Evolutionary conservation across 257 asterid genomes (phyloP), one percentile per base, ranked within the genome.

Genomic region (Eustoma russellianum): DNA sequence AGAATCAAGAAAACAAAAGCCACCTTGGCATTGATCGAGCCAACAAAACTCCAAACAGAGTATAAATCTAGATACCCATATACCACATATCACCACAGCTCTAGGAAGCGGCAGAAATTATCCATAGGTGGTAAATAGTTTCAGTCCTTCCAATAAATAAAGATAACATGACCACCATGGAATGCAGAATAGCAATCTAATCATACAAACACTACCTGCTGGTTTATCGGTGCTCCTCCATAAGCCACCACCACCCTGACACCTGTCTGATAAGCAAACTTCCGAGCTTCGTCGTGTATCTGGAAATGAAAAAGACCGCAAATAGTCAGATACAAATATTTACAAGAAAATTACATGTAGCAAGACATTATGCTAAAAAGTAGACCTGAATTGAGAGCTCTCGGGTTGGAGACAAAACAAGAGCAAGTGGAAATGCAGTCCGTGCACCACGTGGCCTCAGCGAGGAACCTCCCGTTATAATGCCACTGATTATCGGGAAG

Each of bases 191-290:
- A 38, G 43, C 43, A 38, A 7, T 8, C 7, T 38, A 38, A 38
- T 38, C 43, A 38, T 11, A 14, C 18, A 50, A 15, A 14, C 19
- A 38, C 14, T 33, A 86, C 95, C 95, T 86, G 95, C 58, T 80
- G 85, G 70, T 78, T 67, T 33, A 86, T 79, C n/a, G 95, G 95
- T 17, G 95, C 88, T 61, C 95, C 95, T 53, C 95, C 95, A 71
- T 86, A 86, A 49, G 70, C 91, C 57, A 86, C 95, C 35, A 86
- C 95, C 28, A 65, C 95, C 68, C 80, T 83, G 38, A 84, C 96
- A 17, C 96, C 96, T 55, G 93, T 88, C 74, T 82, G 91, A 67
- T 88, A 88, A 6, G 95, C 70, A 64, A 86, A 83, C 71, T 83
- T 86, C 58, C 50, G 79, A 38, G 94, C 94, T 70, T 86, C 95